Evolutionary conservation across 345 rosid species (phyloP).

Genomic region (Citrus mangshanensis): DNA sequence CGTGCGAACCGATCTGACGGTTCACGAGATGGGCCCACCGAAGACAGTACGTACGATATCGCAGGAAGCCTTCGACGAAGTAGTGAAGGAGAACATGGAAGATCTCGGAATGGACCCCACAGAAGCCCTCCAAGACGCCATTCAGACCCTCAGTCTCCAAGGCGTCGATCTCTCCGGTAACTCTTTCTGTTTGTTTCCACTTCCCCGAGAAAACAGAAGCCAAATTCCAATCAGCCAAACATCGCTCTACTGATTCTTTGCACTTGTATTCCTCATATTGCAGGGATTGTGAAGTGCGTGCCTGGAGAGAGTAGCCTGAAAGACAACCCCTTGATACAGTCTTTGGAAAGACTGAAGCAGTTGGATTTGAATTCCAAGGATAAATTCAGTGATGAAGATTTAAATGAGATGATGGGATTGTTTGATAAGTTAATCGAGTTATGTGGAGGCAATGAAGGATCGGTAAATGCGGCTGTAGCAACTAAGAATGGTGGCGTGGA

Average conservation of each 20-base stretch:
- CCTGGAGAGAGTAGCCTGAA: constrained; percentile 63
- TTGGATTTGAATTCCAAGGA: constrained; percentile 20
- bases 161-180: constrained; percentile 92
- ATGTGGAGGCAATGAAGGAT: constrained; percentile 35
- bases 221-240: neutral
- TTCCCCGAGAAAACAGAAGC: neutral
- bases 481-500: constrained; percentile 68
- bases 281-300: constrained; percentile 72
- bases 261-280: neutral
- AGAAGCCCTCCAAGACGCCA: constrained; percentile 90
- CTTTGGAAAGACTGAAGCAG: constrained; percentile 57
- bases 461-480: constrained; percentile 60
- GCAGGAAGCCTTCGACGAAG: constrained; percentile 83
- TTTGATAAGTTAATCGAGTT: constrained; percentile 43
- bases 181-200: constrained; percentile 11
- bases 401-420: constrained; percentile 44
- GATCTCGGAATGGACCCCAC: constrained; percentile 87
- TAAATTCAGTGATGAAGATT: constrained; percentile 27
- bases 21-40: constrained; percentile 47
- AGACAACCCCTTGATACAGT: constrained; percentile 61
- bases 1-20: neutral
- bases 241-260: neutral
- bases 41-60: constrained; percentile 61
- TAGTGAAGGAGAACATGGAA: constrained; percentile 82
- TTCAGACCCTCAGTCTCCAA: constrained; percentile 75